Percentiles rank a stretch among this genome's conserved stretches.
These are phyloP conservation scores for Ophiostoma novo-ulmi DNA, from an alignment of 2,329 filamentous ascomycete species.

Conservation along the genomic window DNA sequence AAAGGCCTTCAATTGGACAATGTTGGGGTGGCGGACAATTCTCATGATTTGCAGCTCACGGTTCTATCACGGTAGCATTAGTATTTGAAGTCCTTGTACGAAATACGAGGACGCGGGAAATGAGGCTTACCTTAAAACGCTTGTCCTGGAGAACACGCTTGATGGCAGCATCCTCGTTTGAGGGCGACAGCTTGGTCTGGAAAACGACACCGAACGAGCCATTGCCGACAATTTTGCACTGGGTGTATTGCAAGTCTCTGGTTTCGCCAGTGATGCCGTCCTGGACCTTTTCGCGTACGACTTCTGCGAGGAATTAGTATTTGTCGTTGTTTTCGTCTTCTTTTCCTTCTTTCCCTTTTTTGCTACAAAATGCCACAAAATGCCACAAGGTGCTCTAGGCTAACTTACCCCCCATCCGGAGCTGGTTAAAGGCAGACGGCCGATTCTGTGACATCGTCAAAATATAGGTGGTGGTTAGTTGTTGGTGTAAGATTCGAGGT, in stretches of 20 bases:
- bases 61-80: slow-evolving; percentile 56
- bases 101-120: background rate
- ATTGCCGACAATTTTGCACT: slow-evolving; percentile 99
- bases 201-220: slow-evolving; percentile 98
- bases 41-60: slow-evolving; percentile 99
- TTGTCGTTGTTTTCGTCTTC: background rate
- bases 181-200: slow-evolving; percentile 97
- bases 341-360: background rate
- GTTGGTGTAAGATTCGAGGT: slow-evolving; percentile 9
- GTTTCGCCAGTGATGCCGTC: slow-evolving; percentile 96
- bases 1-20: slow-evolving; percentile 97
- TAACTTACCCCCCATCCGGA: slow-evolving; percentile 94
- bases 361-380: too few relatives aligned
- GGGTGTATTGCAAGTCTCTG: slow-evolving; percentile 94
- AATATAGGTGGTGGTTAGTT: slow-evolving; percentile 12
- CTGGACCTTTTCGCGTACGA: slow-evolving; percentile 97
- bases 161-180: slow-evolving; percentile 96
- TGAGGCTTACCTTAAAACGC: slow-evolving; percentile 79
- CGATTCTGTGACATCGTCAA: slow-evolving; percentile 77
- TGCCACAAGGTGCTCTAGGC: too few relatives aligned
- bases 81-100: background rate
- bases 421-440: slow-evolving; percentile 76
- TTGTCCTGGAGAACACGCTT: slow-evolving; percentile 99
- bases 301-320: slow-evolving; percentile 55
- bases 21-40: slow-evolving; percentile 97